Base-by-base conservation (phyloP, 495 filamentous ascomycete genomes). In the Trichoderma asperelloides region DNA sequence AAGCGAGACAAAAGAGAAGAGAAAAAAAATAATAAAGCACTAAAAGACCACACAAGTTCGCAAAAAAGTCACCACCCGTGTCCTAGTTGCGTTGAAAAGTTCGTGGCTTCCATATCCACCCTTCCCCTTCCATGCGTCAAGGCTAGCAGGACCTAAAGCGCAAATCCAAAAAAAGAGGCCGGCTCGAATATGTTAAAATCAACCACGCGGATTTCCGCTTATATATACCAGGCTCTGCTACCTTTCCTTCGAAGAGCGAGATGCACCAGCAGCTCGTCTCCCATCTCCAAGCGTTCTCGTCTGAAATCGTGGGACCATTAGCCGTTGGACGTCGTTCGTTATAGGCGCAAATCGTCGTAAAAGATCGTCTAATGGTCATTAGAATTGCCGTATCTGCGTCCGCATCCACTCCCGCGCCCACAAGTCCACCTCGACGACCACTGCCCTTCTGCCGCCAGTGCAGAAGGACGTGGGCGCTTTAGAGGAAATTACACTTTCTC, bases 401-500 rank as follows among this genome's bases (percentile, higher is more conserved):
- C 9, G 49, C n/a, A 21, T 23, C 49, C 49, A 3, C 49, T 23
- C 16, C 5, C 49, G 18, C n/a, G 49, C 49, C n/a, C 49, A 21
- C 55, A 60, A 60, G n/a, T 60, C 25, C 55, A 18, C 55, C 55
- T 60, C 55, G 25, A 60, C 11, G 13, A 25, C 55, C 28, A 16
- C 13, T 21, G 11, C 9, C 25, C 27, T 28, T 28, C 25, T 30
- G 23, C 55, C 55, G 25, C n/a, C n/a, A 30, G 23, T 25, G 25
- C 55, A 60, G 55, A 30, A 16, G 15, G 9, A 25, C 25, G 43
- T 15, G 25, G 3, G n/a, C 28, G 21, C n/a, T 43, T 65, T 45
- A 65, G 25, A 65, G 64, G 27, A 65, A 47, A 12, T 49, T 41
- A 16, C 64, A 65, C 64, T 65, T 65, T 81, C 87, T 91, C 85